These are phyloP conservation scores for Phytophthora melonis DNA, from an alignment of 352 stramenopile species.

Conservation along the genomic window DNA sequence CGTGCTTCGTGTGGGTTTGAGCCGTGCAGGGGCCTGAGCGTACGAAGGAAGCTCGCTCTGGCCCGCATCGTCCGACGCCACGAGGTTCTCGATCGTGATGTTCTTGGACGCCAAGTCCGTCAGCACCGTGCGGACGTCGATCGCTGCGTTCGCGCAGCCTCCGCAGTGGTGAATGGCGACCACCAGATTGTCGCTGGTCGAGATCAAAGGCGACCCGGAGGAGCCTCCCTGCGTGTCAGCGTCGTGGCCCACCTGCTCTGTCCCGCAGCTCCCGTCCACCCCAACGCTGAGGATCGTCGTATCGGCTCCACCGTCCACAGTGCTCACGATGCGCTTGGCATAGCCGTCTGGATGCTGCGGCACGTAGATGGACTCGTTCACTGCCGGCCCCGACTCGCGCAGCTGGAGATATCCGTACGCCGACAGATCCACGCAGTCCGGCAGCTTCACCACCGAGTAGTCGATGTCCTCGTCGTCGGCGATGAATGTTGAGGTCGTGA, in stretches of 20 bases:
- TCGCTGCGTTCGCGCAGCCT: conserved; percentile 53
- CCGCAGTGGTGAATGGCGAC: conserved; percentile 68
- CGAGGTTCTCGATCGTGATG: conserved; percentile 49
- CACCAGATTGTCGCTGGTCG: conserved; percentile 54
- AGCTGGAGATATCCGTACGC: conserved; percentile 71
- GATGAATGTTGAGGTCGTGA: conserved; percentile 58
- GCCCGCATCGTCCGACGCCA: conserved; percentile 21
- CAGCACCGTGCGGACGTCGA: conserved; percentile 53
- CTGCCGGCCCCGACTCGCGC: conserved; percentile 38
- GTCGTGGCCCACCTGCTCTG: conserved; percentile 52
- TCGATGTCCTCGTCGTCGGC: conserved; percentile 48
- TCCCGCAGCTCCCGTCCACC: conserved; percentile 41
- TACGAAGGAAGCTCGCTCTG: conserved; percentile 23
- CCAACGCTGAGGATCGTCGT: conserved; percentile 45
- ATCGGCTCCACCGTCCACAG: conserved; percentile 35
- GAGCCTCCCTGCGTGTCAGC: conserved; percentile 58
- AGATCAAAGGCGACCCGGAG: conserved; percentile 58
- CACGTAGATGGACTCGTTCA: conserved; percentile 70
- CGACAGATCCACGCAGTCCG: conserved; percentile 36
- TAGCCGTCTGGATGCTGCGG: conserved; percentile 60
- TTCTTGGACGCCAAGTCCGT: conserved; percentile 44
- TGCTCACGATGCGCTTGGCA: conserved; percentile 63
- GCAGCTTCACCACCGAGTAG: conserved; percentile 72
- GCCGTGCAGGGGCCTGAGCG: conserved; percentile 30
- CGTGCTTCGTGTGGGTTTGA: conserved; percentile 7